These are phyloP conservation scores for Pyricularia sp. DNA, from an alignment of 2,329 filamentous ascomycete species.

Conservation along the genomic window DNA sequence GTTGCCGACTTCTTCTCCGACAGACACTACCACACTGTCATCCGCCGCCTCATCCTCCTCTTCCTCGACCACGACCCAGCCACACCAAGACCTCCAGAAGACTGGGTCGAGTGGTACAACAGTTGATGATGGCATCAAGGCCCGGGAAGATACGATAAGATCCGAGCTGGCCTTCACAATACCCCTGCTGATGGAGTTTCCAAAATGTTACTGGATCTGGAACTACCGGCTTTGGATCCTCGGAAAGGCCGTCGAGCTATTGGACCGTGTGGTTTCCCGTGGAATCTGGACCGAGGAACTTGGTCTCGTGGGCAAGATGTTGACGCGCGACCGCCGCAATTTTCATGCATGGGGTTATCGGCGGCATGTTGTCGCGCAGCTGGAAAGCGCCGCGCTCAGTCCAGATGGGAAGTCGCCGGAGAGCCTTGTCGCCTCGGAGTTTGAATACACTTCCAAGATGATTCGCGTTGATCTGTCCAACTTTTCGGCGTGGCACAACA, in stretches of 20 bases:
- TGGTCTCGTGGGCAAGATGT: conserved; percentile 76
- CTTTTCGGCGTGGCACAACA: conserved; percentile 94
- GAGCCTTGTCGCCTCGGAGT: conserved; percentile 71
- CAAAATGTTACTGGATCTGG: conserved; percentile 99
- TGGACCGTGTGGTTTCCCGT: conserved; percentile 47
- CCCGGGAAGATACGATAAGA: conserved; percentile 46
- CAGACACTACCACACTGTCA: conserved; percentile 50
- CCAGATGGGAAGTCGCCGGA: conserved; percentile 13
- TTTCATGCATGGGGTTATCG: conserved; percentile 97
- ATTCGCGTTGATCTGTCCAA: conserved; percentile 80
- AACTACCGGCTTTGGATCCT: conserved; percentile 87
- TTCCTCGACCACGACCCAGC: conserved; percentile 42
- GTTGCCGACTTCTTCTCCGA: conserved; percentile 44
- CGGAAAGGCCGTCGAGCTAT: conserved; percentile 55
- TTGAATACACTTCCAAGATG: conserved; percentile 86
- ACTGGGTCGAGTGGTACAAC: conserved; percentile 47
- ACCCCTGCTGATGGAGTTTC: conserved; percentile 72
- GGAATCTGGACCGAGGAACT: conserved; percentile 80
- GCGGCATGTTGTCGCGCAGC: conserved; percentile 62
- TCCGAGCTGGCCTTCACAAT: conserved; percentile 76
- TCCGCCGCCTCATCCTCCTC: conserved; percentile 49
- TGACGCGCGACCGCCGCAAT: conserved; percentile 76
- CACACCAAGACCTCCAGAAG: conserved; percentile 33
- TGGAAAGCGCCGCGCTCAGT: conserved; percentile 50
- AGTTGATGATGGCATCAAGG: conserved; percentile 23